phyloP scores from a whole-genome alignment of 495 filamentous ascomycete genomes.

The Tuber umbilicatum region DNA sequence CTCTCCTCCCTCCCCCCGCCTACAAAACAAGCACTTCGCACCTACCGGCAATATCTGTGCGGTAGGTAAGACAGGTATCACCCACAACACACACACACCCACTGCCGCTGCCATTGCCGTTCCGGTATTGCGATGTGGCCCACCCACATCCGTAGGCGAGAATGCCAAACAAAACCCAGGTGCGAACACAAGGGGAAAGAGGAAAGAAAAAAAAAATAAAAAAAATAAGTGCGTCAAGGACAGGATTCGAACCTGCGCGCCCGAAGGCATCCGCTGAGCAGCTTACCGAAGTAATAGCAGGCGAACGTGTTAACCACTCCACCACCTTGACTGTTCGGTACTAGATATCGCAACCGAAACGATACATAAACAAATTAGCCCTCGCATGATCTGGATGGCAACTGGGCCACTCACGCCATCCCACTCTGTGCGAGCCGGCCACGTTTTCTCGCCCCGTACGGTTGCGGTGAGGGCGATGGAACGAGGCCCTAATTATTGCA shows the following conservation, averaged over 20 bases:
- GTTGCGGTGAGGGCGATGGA: neutral
- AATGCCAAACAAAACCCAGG: neutral
- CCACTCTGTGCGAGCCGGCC: neutral
- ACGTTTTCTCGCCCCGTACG: neutral
- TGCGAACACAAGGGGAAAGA: neutral
- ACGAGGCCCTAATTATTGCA: neutral
- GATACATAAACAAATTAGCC: neutral
- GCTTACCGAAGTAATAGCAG: conserved; percentile 28
- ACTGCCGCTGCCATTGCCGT: too few relatives aligned
- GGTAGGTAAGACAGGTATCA: neutral
- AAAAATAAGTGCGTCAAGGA: conserved; percentile 30
- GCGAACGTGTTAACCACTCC: conserved; percentile 43
- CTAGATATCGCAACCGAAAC: neutral
- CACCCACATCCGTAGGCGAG: neutral
- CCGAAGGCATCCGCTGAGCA: conserved; percentile 40
- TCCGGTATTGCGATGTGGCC: neutral
- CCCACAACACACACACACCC: neutral
- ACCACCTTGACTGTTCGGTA: conserved; percentile 34
- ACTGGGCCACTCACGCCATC: neutral
- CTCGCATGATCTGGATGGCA: too few relatives aligned
- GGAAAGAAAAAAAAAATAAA: neutral
- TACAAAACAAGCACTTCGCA: neutral
- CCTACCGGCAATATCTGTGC: neutral
- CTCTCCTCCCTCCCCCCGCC: too few relatives aligned
- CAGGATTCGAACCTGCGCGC: conserved; percentile 42